Evolutionary conservation across 2,329 filamentous ascomycete genomes (phyloP), one percentile per base, ranked within the genome.

Genomic region (Talaromyces albobiverticillius): DNA sequence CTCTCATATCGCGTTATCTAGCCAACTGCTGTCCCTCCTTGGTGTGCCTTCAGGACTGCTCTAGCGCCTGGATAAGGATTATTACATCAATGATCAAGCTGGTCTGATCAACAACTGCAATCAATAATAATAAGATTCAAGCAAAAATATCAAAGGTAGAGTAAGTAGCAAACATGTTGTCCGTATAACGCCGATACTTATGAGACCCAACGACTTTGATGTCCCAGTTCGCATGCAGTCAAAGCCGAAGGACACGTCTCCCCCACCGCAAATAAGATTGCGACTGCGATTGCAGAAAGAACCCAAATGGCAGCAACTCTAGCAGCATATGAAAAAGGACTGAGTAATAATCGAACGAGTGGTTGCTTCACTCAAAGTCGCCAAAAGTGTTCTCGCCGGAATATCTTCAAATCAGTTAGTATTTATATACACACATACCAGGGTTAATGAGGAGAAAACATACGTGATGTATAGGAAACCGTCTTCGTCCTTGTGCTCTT

Each of bases 381-480:
- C 94, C 94, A 71, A 99, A 99, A 53, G 94, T 99, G 83, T 97
- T 99, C 85, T 97, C 94, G 77, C 94, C 94, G 48, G 93, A 97
- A 82, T 96, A 96, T 66, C 84, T 87, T 64, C 57, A 45, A 32
- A 53, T 69, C 54, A 69, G 61, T 54, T 57, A 55, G 41, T 18
- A 34, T 42, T 9, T 22, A 40, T 18, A 29, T n/a, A 40, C 4
- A 53, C 9, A 46, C 20, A 18, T 34, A 54, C 25, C 25, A 53
- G 48, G 29, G n/a, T n/a, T n/a, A n/a, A 20, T 13, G 55, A 40
- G 41, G 40, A 13, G 10, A 8, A 34, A 38, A 79, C 82, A 56
- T 86, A 89, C 82, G 93, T 97, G 79, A 99, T 99, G 81, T 99
- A 99, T 57, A 99, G 83, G 82, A 97, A 96, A 48, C 90, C 91